Percentiles rank a stretch among this genome's conserved stretches.
Conservation (phyloP, 352 stramenopile species). For the Pythium volutum region DNA sequence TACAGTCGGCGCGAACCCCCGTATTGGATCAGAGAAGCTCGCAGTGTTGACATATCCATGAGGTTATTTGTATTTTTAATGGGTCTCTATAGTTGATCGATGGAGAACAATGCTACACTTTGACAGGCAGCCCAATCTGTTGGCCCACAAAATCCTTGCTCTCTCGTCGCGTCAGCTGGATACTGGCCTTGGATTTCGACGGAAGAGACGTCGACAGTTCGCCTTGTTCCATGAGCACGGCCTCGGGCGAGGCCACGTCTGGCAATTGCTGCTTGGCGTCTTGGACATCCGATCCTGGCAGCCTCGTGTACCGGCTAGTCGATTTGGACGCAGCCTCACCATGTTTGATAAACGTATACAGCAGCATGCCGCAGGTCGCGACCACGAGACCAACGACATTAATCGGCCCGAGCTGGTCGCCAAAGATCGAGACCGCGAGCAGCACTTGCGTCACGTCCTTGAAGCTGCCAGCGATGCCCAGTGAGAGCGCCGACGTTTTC, state of each 20-base stretch:
- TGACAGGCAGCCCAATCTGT: background rate
- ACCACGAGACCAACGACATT: constrained; percentile 68
- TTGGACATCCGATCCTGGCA: constrained; percentile 17
- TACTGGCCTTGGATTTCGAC: background rate
- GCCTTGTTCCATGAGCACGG: constrained; percentile 37
- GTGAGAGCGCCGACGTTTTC: constrained; percentile 78
- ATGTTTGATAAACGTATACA: constrained; percentile 76
- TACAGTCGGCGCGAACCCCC: too few relatives aligned
- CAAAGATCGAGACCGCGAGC: constrained; percentile 73
- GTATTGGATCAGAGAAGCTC: too few relatives aligned
- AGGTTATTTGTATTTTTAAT: too few relatives aligned
- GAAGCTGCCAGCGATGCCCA: constrained; percentile 73
- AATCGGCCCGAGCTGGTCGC: constrained; percentile 54
- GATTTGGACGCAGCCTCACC: constrained; percentile 25
- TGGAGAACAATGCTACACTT: background rate
- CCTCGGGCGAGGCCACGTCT: constrained; percentile 14
- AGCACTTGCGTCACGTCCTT: constrained; percentile 82
- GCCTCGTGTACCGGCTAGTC: constrained; percentile 25
- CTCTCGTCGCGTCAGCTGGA: constrained; percentile 51
- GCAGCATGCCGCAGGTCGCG: constrained; percentile 63
- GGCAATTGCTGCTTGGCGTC: background rate
- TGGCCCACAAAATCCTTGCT: constrained; percentile 57
- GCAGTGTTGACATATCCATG: too few relatives aligned
- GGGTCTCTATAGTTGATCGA: background rate
- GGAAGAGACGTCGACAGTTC: background rate